Conservation (phyloP, 2,329 filamentous ascomycete genomes). For the Alternaria dauci region DNA sequence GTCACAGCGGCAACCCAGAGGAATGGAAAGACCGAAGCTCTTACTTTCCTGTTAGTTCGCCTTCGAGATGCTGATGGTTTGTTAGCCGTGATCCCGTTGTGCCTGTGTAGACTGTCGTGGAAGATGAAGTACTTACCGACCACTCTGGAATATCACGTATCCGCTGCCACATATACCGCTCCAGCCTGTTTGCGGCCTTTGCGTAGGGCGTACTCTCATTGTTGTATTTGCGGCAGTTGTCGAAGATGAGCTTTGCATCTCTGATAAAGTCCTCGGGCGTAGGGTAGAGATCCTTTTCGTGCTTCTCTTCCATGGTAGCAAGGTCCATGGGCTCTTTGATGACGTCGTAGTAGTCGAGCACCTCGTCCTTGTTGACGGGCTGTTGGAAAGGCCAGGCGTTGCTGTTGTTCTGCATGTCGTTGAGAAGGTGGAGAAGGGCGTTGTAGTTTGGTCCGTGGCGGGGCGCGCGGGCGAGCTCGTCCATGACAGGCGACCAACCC, state of each 20-base stretch:
- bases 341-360: slow-evolving; percentile 98
- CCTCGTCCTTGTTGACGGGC: slow-evolving; percentile 93
- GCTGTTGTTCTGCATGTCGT: slow-evolving; percentile 92
- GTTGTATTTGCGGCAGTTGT: slow-evolving; percentile 96
- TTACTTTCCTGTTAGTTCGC: slow-evolving; percentile 42
- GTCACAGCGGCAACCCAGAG: too few species aligned
- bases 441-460: slow-evolving; percentile 97
- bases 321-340: slow-evolving; percentile 99
- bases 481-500: slow-evolving; percentile 98
- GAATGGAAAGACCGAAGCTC: neutral
- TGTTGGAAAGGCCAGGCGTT: slow-evolving; percentile 94
- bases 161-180: slow-evolving; percentile 94
- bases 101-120: neutral
- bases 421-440: slow-evolving; percentile 88
- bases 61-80: slow-evolving; percentile 38
- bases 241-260: slow-evolving; percentile 88
- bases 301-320: slow-evolving; percentile 92
- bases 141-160: slow-evolving; percentile 93
- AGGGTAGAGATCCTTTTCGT: slow-evolving; percentile 90
- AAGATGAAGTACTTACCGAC: slow-evolving; percentile 52
- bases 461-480: slow-evolving; percentile 91
- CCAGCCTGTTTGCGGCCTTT: slow-evolving; percentile 92
- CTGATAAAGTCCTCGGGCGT: slow-evolving; percentile 91
- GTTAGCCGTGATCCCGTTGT: slow-evolving; percentile 6
- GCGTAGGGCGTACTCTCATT: slow-evolving; percentile 94